Conservation (phyloP, 2,329 filamentous ascomycete species). For the Tothia fuscella region DNA sequence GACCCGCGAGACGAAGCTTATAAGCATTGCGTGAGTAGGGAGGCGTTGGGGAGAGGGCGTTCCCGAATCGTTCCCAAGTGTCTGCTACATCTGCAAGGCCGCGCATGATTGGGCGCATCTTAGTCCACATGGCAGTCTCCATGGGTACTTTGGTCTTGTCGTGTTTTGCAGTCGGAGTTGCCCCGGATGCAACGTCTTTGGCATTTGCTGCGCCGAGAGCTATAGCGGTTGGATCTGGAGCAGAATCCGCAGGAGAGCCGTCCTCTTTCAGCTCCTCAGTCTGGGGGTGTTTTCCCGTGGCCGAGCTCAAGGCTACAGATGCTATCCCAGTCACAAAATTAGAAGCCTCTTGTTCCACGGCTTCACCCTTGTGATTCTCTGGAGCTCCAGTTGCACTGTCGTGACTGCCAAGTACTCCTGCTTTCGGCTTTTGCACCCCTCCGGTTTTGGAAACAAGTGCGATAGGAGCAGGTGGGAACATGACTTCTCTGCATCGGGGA, state of each 20-base stretch:
- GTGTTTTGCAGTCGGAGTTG: conserved; percentile 38
- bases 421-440: conserved; percentile 63
- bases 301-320: conserved; percentile 60
- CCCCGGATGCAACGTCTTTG: conserved; percentile 40
- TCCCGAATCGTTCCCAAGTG: conserved; percentile 51
- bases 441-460: conserved; percentile 60
- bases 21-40: conserved; percentile 34
- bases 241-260: conserved; percentile 32
- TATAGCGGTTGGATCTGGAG: conserved; percentile 50
- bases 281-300: conserved; percentile 64
- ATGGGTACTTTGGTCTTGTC: conserved; percentile 73
- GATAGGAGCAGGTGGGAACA: conserved; percentile 70
- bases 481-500: conserved; percentile 45
- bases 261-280: conserved; percentile 41
- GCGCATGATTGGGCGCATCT: conserved; percentile 64
- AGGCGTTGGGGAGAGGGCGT: conserved; percentile 38
- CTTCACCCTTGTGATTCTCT: conserved; percentile 72
- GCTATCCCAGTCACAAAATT: conserved; percentile 68
- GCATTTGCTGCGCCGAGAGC: conserved; percentile 44
- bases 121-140: conserved; percentile 63
- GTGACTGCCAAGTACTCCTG: conserved; percentile 62
- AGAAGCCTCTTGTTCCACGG: conserved; percentile 69
- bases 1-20: conserved; percentile 33
- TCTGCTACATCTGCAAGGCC: conserved; percentile 47
- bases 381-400: conserved; percentile 72